Evolutionary conservation across 192 early-diverging fungal species (phyloP), one percentile per base, ranked within the genome.

Genomic region (Coemansia sp.): DNA sequence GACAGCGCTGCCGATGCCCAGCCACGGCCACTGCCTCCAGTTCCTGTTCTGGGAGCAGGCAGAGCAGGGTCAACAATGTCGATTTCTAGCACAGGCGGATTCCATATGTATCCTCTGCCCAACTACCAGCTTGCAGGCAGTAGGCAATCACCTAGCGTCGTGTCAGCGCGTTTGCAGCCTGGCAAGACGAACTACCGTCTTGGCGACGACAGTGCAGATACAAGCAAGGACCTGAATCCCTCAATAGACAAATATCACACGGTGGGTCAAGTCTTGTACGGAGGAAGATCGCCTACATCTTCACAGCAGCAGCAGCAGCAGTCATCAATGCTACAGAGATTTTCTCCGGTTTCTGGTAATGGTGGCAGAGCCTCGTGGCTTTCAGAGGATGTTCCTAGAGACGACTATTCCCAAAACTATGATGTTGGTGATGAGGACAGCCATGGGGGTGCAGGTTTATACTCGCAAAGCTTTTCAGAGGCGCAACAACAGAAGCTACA

Each of bases 401-500:
- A 61, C 22, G 66, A 68, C 33, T 63, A 73, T 3, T 34, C 15
- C 19, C 15, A 33, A 18, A 46, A 22, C 53, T 33, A 24, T 52
- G 44, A 21, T 9, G n/a, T 18, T n/a, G 44, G 15, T 9, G 17
- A 2, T 9, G 44, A 19, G 44, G 9, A 19, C 2, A 46, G 15
- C 18, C 22, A 21, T 2, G 19, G 54, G 23, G 43, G 14, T 4
- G 18, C 55, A 9, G 57, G 9, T 1, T 6, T 38, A 14, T 47
- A 42, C 50, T 53, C 50, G 25, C 50, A 30, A 15, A 55, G 58
- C 17, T 56, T 72, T 23, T 47, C 67, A 33, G 64, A 77, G 21
- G 46, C 59, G 39, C 67, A 67, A 53, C 60, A 67, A 44, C 68
- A 67, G 19, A 78, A 67, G 53, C 52, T 61, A 34, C 58, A 57